A percentile compares a stretch with the other conserved stretches of the same genome.
phyloP scores from a whole-genome alignment of 2,329 filamentous ascomycete genomes.

The Fusarium chuoi region DNA sequence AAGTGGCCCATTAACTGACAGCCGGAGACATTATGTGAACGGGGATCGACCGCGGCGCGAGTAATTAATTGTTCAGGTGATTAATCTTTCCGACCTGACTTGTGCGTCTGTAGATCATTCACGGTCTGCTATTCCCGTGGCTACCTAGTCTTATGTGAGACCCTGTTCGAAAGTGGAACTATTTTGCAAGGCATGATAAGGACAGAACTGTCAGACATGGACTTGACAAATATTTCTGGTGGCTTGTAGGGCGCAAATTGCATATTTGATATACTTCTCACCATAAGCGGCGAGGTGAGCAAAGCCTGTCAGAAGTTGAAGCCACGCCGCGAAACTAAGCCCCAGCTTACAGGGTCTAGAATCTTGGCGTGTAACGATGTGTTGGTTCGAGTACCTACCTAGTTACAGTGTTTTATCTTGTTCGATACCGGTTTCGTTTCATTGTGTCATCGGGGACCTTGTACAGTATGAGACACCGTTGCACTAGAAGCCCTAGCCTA shows the following conservation, averaged over 20 bases:
- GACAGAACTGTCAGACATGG: not conserved
- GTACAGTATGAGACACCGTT: conserved; percentile 2
- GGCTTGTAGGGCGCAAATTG: not conserved
- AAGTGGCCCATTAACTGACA: not conserved
- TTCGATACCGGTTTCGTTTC: conserved; percentile 5
- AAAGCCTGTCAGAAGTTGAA: not conserved
- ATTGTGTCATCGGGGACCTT: not conserved
- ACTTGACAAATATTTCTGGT: not conserved
- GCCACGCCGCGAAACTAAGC: not conserved
- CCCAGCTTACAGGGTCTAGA: not conserved
- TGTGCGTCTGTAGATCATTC: not conserved
- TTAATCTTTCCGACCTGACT: not conserved
- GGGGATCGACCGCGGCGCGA: not conserved
- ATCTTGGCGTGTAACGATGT: conserved; percentile 1
- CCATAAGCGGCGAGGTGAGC: not conserved
- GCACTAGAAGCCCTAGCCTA: not conserved
- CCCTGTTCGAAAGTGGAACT: not conserved
- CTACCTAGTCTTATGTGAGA: conserved; percentile 2
- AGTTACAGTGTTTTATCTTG: not conserved
- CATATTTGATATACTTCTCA: not conserved
- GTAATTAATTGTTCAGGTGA: not conserved
- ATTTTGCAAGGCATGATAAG: not conserved
- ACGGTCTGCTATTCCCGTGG: not conserved
- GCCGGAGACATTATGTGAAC: not conserved
- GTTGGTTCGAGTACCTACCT: conserved; percentile 1